Percentiles rank a stretch among this genome's conserved stretches.
phyloP scores from a whole-genome alignment of 2,329 filamentous ascomycete species.

The Cordyceps militaris region DNA sequence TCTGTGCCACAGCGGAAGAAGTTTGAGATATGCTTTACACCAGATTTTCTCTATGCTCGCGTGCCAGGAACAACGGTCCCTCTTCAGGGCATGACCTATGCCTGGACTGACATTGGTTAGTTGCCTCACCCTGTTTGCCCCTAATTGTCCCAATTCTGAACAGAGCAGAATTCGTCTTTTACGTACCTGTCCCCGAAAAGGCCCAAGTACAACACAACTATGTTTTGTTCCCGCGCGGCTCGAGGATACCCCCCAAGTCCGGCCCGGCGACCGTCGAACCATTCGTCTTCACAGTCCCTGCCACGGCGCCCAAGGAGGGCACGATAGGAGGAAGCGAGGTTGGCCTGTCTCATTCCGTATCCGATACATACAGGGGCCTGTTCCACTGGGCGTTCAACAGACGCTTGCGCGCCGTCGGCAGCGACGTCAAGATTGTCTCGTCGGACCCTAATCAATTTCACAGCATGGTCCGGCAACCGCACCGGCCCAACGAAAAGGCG shows the following conservation, averaged over 20 bases:
- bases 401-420: conserved; percentile 43
- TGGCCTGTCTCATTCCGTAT: conserved; percentile 42
- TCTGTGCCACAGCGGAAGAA: conserved; percentile 62
- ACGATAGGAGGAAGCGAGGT: conserved; percentile 46
- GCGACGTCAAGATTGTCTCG: conserved; percentile 40
- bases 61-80: conserved; percentile 44
- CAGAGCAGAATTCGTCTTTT: conserved; percentile 57
- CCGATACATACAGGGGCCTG: conserved; percentile 51
- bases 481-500: conserved; percentile 54
- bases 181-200: conserved; percentile 59
- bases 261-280: conserved; percentile 43
- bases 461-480: conserved; percentile 48
- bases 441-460: conserved; percentile 51
- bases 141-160: background rate
- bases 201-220: conserved; percentile 60
- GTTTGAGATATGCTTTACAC: conserved; percentile 57
- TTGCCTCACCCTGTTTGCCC: background rate
- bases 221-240: conserved; percentile 51
- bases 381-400: conserved; percentile 54
- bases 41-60: conserved; percentile 51
- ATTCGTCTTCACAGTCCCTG: conserved; percentile 56
- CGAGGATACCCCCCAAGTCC: conserved; percentile 45
- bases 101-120: conserved; percentile 56
- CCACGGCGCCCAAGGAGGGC: conserved; percentile 53
- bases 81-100: conserved; percentile 47